Evolutionary conservation across 805 yeast species (phyloP).

Genomic region (Wickerhamomyces chambardii): DNA sequence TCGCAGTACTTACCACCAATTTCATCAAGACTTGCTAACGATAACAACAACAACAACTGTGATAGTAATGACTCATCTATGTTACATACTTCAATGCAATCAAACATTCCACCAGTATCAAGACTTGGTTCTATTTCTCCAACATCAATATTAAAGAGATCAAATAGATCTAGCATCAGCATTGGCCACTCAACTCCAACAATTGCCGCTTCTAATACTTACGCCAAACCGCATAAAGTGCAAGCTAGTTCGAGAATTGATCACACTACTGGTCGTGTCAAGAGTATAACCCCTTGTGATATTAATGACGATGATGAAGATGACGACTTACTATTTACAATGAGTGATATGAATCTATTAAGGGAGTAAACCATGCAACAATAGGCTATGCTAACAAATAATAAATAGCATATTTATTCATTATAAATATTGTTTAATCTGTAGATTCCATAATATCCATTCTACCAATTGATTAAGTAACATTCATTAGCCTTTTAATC

Average conservation of each 20-base stretch:
- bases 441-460: no score
- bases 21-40: constrained; percentile 20
- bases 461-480: no score
- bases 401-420: no score
- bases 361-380: no score
- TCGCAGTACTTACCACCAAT: constrained; percentile 18
- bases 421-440: no score
- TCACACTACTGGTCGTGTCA: not conserved
- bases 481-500: no score
- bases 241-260: not conserved
- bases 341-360: constrained; percentile 63
- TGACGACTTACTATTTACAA: constrained; percentile 58
- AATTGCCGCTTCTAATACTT: constrained; percentile 19
- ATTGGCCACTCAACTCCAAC: constrained; percentile 23
- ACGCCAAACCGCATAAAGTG: constrained; percentile 19
- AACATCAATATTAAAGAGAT: constrained; percentile 7
- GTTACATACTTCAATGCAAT: constrained; percentile 2
- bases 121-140: constrained; percentile 12
- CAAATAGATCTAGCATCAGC: constrained; percentile 6
- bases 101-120: constrained; percentile 6
- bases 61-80: constrained; percentile 15
- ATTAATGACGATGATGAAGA: constrained; percentile 39
- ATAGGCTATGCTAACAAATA: no score
- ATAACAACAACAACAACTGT: constrained; percentile 5
- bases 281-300: constrained; percentile 18